Evolutionary conservation across 441 rosid species (phyloP).

Genomic region (Erodium moschatum): DNA sequence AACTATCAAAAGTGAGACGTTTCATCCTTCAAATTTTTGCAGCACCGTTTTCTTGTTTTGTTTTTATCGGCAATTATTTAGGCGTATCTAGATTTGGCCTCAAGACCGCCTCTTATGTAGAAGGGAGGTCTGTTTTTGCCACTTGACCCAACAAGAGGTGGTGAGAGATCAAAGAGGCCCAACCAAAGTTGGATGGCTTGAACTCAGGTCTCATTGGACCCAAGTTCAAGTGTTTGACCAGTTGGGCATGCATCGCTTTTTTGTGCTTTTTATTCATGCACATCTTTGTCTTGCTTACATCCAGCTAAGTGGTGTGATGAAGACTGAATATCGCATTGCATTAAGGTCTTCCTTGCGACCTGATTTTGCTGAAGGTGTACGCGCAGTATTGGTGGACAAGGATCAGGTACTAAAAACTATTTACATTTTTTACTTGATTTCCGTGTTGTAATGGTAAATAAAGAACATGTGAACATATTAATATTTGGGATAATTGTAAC

Average conservation of each 20-base stretch:
- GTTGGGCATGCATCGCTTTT: no score
- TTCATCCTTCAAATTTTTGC: not conserved
- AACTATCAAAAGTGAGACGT: slow-evolving; percentile 48
- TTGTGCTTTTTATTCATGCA: not conserved
- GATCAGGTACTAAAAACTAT: slow-evolving; percentile 52
- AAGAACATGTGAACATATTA: not conserved
- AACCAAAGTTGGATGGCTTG: no score
- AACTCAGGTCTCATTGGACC: no score
- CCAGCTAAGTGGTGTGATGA: slow-evolving; percentile 76
- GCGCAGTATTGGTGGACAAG: slow-evolving; percentile 87
- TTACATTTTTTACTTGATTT: slow-evolving; percentile 10
- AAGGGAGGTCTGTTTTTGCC: no score
- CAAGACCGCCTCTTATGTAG: no score
- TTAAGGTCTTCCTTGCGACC: slow-evolving; percentile 56
- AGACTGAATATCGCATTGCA: slow-evolving; percentile 71
- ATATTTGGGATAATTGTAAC: no score
- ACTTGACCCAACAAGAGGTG: no score
- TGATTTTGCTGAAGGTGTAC: slow-evolving; percentile 87
- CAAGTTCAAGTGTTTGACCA: no score
- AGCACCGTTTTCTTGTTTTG: no score
- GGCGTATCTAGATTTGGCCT: no score
- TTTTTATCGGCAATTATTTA: no score
- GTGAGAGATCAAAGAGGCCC: no score
- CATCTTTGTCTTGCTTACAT: slow-evolving; percentile 11
- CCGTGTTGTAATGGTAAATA: not conserved